These are phyloP conservation scores for Yamadazyma paraphyllophila DNA, from an alignment of 805 yeast genomes.

Conservation along the genomic window DNA sequence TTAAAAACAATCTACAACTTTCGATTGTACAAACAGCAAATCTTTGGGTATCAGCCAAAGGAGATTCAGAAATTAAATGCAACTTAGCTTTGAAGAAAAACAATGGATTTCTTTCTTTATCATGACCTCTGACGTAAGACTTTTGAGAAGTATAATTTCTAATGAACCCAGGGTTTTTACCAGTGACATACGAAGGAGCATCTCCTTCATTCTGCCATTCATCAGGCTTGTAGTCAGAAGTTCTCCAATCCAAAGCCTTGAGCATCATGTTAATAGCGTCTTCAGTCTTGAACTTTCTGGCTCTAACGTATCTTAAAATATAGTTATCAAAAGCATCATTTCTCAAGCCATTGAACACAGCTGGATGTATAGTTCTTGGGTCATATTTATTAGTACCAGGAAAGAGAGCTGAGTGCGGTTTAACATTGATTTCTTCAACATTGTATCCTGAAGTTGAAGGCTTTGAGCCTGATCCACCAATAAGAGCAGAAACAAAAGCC, in stretches of 20 bases:
- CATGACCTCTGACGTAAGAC: conserved; percentile 73
- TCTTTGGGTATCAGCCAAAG: conserved; percentile 67
- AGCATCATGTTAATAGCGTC: conserved; percentile 68
- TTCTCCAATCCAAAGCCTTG: conserved; percentile 76
- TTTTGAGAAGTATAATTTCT: conserved; percentile 64
- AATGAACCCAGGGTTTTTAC: conserved; percentile 44
- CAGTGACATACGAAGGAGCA: conserved; percentile 47
- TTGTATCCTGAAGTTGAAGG: conserved; percentile 3
- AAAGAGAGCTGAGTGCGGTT: conserved; percentile 38
- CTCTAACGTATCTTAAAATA: conserved; percentile 73
- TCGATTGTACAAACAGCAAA: conserved; percentile 80
- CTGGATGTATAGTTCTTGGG: conserved; percentile 47
- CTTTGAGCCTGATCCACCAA: background rate
- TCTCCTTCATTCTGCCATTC: conserved; percentile 71
- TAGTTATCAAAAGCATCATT: conserved; percentile 81
- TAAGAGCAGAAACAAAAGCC: conserved; percentile 7
- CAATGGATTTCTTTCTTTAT: conserved; percentile 71
- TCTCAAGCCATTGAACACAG: conserved; percentile 46
- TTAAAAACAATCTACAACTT: conserved; percentile 68
- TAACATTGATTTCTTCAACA: conserved; percentile 13
- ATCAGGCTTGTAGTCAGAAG: conserved; percentile 58
- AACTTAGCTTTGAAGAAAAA: conserved; percentile 76
- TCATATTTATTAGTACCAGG: conserved; percentile 51
- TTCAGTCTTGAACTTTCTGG: conserved; percentile 80
- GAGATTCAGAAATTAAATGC: conserved; percentile 55